Evolutionary conservation across 805 yeast species (phyloP).

Genomic region (Candida boleticola): DNA sequence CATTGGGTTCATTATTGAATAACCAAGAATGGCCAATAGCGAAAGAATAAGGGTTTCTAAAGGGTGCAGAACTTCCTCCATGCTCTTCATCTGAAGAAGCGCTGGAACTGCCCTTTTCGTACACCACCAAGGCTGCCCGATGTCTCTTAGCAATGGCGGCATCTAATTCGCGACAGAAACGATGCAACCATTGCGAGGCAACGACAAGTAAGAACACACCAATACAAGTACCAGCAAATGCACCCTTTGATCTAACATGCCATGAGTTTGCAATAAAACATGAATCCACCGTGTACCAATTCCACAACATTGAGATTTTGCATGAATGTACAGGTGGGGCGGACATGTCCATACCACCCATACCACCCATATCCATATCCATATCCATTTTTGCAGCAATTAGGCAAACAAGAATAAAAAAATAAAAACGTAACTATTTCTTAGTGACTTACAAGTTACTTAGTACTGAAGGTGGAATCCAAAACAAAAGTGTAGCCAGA

Average conservation of each 20-base stretch:
- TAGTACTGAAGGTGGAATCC: too few relatives aligned
- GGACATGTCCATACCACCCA: constrained; percentile 6
- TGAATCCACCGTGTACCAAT: constrained; percentile 66
- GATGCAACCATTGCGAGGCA: constrained; percentile 55
- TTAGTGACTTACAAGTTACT: too few relatives aligned
- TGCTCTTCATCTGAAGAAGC: constrained; percentile 1
- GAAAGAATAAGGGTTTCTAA: constrained; percentile 18
- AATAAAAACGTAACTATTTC: too few relatives aligned
- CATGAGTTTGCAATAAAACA: constrained; percentile 64
- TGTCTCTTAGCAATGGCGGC: constrained; percentile 27
- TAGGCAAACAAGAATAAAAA: neutral
- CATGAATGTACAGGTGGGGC: constrained; percentile 12
- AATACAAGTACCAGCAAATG: constrained; percentile 72
- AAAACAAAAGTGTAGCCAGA: too few relatives aligned
- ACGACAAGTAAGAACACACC: constrained; percentile 63
- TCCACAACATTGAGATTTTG: constrained; percentile 62
- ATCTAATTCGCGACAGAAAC: constrained; percentile 54
- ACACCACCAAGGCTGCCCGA: neutral
- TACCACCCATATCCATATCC: constrained; percentile 15
- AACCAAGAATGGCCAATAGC: constrained; percentile 37
- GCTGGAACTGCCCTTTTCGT: too few relatives aligned
- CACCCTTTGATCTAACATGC: constrained; percentile 58
- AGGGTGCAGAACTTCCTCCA: neutral
- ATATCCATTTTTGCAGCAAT: too few relatives aligned
- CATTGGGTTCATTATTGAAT: constrained; percentile 9